phyloP scores from a whole-genome alignment of 305 asterid species.

The Fraxinus velutina region DNA sequence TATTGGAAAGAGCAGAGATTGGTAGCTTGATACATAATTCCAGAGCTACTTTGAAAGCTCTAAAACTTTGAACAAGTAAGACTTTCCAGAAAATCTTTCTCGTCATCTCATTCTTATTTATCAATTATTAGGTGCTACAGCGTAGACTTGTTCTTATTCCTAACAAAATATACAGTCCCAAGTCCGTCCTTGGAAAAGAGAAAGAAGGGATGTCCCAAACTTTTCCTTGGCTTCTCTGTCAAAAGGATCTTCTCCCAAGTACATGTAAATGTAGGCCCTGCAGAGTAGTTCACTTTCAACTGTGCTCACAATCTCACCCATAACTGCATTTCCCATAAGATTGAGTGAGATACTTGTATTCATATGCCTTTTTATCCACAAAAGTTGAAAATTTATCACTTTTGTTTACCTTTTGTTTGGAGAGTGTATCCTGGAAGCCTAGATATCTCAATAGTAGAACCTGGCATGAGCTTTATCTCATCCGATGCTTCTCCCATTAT shows the following conservation, averaged over 20 bases:
- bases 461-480: slow-evolving; percentile 59
- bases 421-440: slow-evolving; percentile 68
- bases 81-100: slow-evolving; percentile 10
- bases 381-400: not conserved
- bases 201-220: slow-evolving; percentile 57
- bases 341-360: slow-evolving; percentile 4
- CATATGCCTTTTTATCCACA: not conserved
- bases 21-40: slow-evolving; percentile 18
- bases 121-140: slow-evolving; percentile 32
- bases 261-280: slow-evolving; percentile 64
- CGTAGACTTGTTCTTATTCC: slow-evolving; percentile 33
- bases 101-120: slow-evolving; percentile 30
- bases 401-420: slow-evolving; percentile 60
- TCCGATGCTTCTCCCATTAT: slow-evolving; percentile 71
- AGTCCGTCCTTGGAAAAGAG: slow-evolving; percentile 42
- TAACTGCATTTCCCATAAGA: slow-evolving; percentile 44
- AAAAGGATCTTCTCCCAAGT: slow-evolving; percentile 71
- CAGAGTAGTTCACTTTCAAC: slow-evolving; percentile 68
- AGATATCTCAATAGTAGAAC: slow-evolving; percentile 67
- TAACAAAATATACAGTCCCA: slow-evolving; percentile 19
- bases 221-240: slow-evolving; percentile 76
- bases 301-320: slow-evolving; percentile 58
- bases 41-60: slow-evolving; percentile 16
- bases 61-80: not conserved
- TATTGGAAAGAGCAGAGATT: slow-evolving; percentile 9